These are phyloP conservation scores for Cercospora beticola DNA, from an alignment of 2,329 filamentous ascomycete species.

Conservation along the genomic window DNA sequence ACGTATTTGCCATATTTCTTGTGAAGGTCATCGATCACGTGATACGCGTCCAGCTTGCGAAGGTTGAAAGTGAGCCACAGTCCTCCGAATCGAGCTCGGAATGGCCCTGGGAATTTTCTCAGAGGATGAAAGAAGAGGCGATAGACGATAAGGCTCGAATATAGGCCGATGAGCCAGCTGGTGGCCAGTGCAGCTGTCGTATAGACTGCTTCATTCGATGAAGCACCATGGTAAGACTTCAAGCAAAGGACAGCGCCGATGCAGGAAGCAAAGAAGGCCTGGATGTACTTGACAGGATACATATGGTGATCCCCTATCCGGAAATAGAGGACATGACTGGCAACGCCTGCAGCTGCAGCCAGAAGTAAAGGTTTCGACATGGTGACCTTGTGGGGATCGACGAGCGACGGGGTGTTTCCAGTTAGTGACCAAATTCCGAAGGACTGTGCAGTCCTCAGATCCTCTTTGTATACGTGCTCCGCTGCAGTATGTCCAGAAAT, in stretches of 20 bases:
- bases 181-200: conserved; percentile 16
- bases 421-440: neutral
- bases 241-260: conserved; percentile 15
- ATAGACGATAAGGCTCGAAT: conserved; percentile 41
- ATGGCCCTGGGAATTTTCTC: conserved; percentile 38
- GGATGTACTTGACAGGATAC: conserved; percentile 23
- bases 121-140: conserved; percentile 38
- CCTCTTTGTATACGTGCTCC: neutral
- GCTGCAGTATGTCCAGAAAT: neutral
- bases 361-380: conserved; percentile 7
- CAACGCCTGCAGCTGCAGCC: conserved; percentile 22
- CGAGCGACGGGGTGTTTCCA: neutral
- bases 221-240: conserved; percentile 9
- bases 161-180: conserved; percentile 28
- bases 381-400: neutral
- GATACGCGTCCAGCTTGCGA: conserved; percentile 31
- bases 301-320: conserved; percentile 32
- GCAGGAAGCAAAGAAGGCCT: conserved; percentile 19
- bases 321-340: conserved; percentile 31
- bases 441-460: neutral
- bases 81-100: conserved; percentile 35
- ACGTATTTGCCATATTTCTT: conserved; percentile 39
- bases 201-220: conserved; percentile 10
- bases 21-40: conserved; percentile 36
- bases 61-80: conserved; percentile 35